Base-by-base conservation (phyloP, 2,329 filamentous ascomycete genomes). In the Parastagonospora avenae region DNA sequence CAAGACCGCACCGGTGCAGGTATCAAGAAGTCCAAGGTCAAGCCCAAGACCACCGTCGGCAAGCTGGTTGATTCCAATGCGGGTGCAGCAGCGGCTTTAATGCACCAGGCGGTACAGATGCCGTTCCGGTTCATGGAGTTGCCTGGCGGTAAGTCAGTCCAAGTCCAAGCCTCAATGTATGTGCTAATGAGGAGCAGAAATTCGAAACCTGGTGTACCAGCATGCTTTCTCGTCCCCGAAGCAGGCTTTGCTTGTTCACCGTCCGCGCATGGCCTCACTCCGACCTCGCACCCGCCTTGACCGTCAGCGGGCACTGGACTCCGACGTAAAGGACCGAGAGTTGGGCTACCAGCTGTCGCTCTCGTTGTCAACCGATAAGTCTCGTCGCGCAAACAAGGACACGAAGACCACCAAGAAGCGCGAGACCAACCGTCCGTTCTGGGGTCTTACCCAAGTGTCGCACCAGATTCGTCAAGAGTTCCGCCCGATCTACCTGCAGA, bases 201-300 rank as follows among this genome's bases (percentile, higher is more conserved):
- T 71, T 14, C 60, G 68, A 4, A 71, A 71, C 48, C 16, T 56
- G 11, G 57, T 71, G 16, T 71, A 71, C 48, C 15, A 44, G 1
- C 48, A 60, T 15, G 58, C 54, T 2, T 9, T 44, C 14, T 29
- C 27, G 16, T 37, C 51, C 8, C 36, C 37, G 0, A 52, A 55
- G 12, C 68, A 71, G 38, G 62, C 65, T 8, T 54, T 70, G 0
- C 41, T 71, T 0, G 54, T 64, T 2, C 54, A 67, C 27, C 59
- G 63, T 14, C 67, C 68, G 5, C 63, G 65, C 30, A 39, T 64
- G 7, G 58, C 60, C 1, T 59, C 62, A 8, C 58, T 71, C 0
- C 67, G 67, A 27, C 33, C 58, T 8, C 52, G 62, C n/a, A 67
- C 64, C 3, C 57, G 59, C 16, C 11, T 60, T 2, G 63, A 61